phyloP scores from a whole-genome alignment of 495 filamentous ascomycete genomes.

The Penicillium steckii region DNA sequence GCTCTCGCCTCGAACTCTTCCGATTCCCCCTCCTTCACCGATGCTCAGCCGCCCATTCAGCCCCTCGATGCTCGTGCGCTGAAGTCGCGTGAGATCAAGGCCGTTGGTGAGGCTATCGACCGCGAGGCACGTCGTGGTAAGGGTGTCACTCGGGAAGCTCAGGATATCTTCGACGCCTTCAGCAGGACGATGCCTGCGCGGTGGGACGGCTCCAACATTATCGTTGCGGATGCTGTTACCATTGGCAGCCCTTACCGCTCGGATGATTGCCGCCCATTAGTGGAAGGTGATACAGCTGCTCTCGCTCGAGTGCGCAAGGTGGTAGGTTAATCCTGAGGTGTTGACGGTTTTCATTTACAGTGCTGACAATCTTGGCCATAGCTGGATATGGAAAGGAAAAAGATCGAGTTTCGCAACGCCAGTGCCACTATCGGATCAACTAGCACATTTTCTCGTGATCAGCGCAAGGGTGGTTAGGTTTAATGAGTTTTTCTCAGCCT shows the following conservation, averaged over 20 bases:
- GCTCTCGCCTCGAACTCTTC: conserved; percentile 55
- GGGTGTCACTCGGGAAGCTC: conserved; percentile 63
- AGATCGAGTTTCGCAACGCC: conserved; percentile 47
- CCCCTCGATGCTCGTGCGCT: conserved; percentile 53
- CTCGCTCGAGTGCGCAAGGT: conserved; percentile 62
- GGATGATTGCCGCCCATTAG: conserved; percentile 55
- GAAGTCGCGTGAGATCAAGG: conserved; percentile 51
- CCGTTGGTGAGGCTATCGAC: conserved; percentile 53
- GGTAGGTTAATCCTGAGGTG: conserved; percentile 40
- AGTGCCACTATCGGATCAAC: conserved; percentile 42
- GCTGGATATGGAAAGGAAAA: conserved; percentile 52
- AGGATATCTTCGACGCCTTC: conserved; percentile 69
- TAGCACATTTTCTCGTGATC: conserved; percentile 34
- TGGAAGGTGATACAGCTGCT: conserved; percentile 48
- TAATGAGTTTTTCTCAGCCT: background rate
- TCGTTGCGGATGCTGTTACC: conserved; percentile 64
- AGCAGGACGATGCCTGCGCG: conserved; percentile 61
- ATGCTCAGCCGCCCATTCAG: conserved; percentile 39
- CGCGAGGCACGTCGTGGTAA: conserved; percentile 55
- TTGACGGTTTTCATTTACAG: too few species aligned
- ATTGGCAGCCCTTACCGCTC: conserved; percentile 60
- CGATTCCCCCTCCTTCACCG: conserved; percentile 42
- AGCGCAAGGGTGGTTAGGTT: conserved; percentile 30
- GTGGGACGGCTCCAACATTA: conserved; percentile 62
- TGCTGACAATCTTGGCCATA: conserved; percentile 8